Base-by-base conservation (phyloP, 2,329 filamentous ascomycete species). In the Sclerotinia minor region DNA sequence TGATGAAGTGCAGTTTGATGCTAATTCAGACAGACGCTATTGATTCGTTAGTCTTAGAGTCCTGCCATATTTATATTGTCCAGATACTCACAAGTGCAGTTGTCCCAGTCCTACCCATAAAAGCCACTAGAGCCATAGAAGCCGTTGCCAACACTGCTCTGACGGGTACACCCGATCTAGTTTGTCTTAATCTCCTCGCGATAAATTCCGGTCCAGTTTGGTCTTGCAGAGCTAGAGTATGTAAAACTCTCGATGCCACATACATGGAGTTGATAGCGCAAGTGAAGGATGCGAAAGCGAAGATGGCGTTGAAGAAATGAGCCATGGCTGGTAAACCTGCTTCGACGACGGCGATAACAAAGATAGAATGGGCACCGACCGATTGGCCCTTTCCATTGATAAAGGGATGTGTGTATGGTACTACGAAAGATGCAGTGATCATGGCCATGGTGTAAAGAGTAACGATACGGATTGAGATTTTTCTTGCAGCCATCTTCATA, bases 171-270 rank as follows among this genome's bases (percentile, higher is more conserved):
- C 79, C 79, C 1, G 75, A 77, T 41, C 77, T 74, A 65, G 78
- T 79, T 57, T 76, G 73, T 50, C 76, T 74, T 49, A 80, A 67
- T 52, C 79, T 74, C 53, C 74, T 72, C 6, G 79, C 79, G 67
- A 80, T 80, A 64, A 79, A 80, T 64, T 80, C 79, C 2, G 79
- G 79, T 7, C 79, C 78, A 0, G 78, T 79, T 68, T 79, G 78
- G 15, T 77, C 78, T 24, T 76, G 73, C 45, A 79, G 67, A n/a
- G 79, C 78, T 53, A 80, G 68, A 1, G 79, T 79, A 67, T 80
- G 78, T 38, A 80, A 68, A 9, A 79, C 77, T 61, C 78, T 72
- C 0, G 77, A 79, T 1, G 78, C 76, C 7, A 79, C 76, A 68
- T 79, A 80, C 72, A 79, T 76, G 8, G 76, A 77, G 68, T 79